Conservation (phyloP, 2,329 filamentous ascomycete genomes). For the Bimuria novae-zelandiae region DNA sequence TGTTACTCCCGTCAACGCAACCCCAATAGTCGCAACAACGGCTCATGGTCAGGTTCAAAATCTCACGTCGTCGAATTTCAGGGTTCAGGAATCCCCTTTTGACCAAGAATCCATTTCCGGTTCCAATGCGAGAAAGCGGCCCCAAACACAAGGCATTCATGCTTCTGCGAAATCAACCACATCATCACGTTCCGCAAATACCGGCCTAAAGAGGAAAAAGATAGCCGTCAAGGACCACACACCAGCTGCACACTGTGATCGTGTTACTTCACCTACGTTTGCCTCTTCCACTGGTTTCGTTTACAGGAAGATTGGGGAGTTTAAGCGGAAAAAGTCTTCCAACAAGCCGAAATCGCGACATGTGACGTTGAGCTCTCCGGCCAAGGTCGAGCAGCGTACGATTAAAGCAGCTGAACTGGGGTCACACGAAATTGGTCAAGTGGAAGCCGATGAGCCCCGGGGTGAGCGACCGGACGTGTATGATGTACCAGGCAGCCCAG, state of each 20-base stretch:
- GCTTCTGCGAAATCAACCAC: slow-evolving; percentile 16
- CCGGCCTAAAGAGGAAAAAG: not conserved
- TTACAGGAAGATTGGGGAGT: slow-evolving; percentile 27
- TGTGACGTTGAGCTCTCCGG: slow-evolving; percentile 33
- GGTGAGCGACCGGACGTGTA: slow-evolving; percentile 12
- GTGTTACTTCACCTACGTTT: slow-evolving; percentile 28
- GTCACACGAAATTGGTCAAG: too few relatives aligned
- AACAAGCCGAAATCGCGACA: slow-evolving; percentile 23
- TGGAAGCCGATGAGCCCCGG: not conserved
- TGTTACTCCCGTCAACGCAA: not conserved
- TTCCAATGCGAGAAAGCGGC: not conserved
- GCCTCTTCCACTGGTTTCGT: slow-evolving; percentile 33
- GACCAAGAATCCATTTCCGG: slow-evolving; percentile 7
- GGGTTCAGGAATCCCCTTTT: not conserved
- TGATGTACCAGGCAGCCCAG: slow-evolving; percentile 8
- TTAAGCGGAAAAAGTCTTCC: slow-evolving; percentile 12
- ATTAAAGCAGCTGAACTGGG: not conserved
- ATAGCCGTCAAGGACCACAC: not conserved
- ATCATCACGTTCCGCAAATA: not conserved
- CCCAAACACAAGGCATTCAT: slow-evolving; percentile 15
- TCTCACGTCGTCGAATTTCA: not conserved
- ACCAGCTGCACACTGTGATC: slow-evolving; percentile 12
- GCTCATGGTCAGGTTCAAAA: not conserved
- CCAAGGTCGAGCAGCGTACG: slow-evolving; percentile 1
- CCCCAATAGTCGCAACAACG: not conserved